Evolutionary conservation across 192 early-diverging fungal genomes (phyloP).

Genomic region (Linnemannia exigua): DNA sequence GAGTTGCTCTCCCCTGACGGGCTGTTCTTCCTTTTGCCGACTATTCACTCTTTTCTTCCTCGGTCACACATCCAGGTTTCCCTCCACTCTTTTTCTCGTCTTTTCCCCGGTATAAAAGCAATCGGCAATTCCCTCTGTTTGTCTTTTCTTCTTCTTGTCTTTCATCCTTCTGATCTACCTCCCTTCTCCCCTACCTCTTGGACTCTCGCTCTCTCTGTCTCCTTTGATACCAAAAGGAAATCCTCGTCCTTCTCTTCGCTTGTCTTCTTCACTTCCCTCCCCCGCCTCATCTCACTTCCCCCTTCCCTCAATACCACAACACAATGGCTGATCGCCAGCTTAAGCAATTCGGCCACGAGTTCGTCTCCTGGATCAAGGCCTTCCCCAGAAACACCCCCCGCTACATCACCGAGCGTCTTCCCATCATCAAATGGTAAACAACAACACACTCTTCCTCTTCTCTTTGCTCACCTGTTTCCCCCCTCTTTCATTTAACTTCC

Average conservation of each 20-base stretch:
- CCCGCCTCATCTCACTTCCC: not conserved
- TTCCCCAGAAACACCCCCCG: constrained; percentile 48
- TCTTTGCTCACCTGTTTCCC: not conserved
- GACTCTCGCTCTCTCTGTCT: not conserved
- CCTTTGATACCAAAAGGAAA: constrained; percentile 6
- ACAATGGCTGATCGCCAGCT: constrained; percentile 49
- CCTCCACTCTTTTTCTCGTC: not conserved
- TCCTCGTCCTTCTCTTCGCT: not conserved
- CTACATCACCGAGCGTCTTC: constrained; percentile 45
- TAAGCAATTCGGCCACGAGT: constrained; percentile 31
- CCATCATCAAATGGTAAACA: constrained; percentile 59
- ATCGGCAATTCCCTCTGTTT: not conserved
- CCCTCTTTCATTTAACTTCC: not conserved
- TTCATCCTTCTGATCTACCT: not conserved
- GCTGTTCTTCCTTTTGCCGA: not conserved
- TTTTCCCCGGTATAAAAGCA: constrained; percentile 27
- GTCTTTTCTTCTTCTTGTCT: constrained; percentile 23
- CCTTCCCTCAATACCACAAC: not conserved
- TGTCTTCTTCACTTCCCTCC: not conserved
- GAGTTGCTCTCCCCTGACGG: not conserved
- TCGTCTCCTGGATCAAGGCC: constrained; percentile 43
- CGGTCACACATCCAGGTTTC: too few relatives aligned
- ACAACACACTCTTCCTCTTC: not conserved
- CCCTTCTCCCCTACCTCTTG: not conserved
- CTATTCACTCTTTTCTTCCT: not conserved